Base-by-base conservation (phyloP, 2,329 filamentous ascomycete genomes). In the Phaeomoniella chlamydospora region DNA sequence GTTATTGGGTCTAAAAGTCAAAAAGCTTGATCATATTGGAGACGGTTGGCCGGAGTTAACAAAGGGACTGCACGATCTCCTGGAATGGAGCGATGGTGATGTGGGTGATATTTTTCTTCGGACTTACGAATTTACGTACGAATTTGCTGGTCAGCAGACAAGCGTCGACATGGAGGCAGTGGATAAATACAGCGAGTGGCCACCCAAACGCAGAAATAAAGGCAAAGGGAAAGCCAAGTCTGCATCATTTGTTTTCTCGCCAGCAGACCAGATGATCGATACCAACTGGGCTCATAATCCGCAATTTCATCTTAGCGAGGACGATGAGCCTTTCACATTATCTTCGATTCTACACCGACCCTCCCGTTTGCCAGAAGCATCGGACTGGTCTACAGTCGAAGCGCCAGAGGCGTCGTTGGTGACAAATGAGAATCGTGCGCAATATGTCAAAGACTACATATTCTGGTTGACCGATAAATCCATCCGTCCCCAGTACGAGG, bases 41-140 rank as follows among this genome's bases (percentile, higher is more conserved):
- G 87, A 94, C 47, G 86, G 84, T 3, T 96, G 88, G 88, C 82
- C 85, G 1, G 77, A 80, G 12, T 67, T 94, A 3, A 74, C 77
- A 2, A 84, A 69, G 45, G 81, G 85, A 0, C 66, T 98, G 12
- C 75, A 74, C 3, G 66, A 69, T 3, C 62, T 96, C 1, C 61
- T 88, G 2, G 70, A 80, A 31, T 94, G 84, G 84, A 70, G 79
- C 33, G 80, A 90, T 35, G 84, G 84, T 0, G 66, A 78, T 15
- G 80, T 94, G 1, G 80, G 79, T 41, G 85, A 94, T 44, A 55
- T 92, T 2, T 92, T 93, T 53, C 70, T 77, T 39, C 71, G 85
- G 38, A 88, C 84, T 0, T 94, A 93, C 52, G 82, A 85, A 47
- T 96, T 94, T 54, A 86, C 81, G 15, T 70, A 75, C 35, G 67